phyloP scores from a whole-genome alignment of 768 basidiomycete species.

The Amanita inopinata region DNA sequence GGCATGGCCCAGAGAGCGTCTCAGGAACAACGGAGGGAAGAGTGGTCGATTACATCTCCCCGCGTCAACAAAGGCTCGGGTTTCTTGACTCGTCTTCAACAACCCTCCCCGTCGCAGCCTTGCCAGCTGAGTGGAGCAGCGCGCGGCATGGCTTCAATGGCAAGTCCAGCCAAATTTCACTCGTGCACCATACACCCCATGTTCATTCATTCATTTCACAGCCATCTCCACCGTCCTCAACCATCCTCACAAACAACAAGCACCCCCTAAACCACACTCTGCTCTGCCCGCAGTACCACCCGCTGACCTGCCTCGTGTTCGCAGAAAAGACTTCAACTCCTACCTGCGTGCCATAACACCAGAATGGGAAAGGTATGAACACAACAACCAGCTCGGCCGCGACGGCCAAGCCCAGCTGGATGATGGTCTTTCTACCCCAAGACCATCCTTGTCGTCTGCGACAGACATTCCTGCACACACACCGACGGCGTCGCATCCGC shows the following conservation, averaged over 20 bases:
- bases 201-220: slow-evolving; percentile 21
- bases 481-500: slow-evolving; percentile 16
- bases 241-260: slow-evolving; percentile 75
- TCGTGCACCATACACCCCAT: background rate
- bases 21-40: slow-evolving; percentile 66
- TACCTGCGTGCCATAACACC: slow-evolving; percentile 65
- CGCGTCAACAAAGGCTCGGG: slow-evolving; percentile 36
- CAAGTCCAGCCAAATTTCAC: slow-evolving; percentile 28
- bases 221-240: slow-evolving; percentile 93
- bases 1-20: slow-evolving; percentile 60
- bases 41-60: slow-evolving; percentile 51
- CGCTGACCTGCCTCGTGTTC: slow-evolving; percentile 71
- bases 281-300: slow-evolving; percentile 61
- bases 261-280: slow-evolving; percentile 84
- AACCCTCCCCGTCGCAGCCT: slow-evolving; percentile 32
- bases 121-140: slow-evolving; percentile 70
- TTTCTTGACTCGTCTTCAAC: slow-evolving; percentile 41
- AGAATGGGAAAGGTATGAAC: slow-evolving; percentile 73
- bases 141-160: slow-evolving; percentile 85
- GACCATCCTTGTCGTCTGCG: slow-evolving; percentile 15
- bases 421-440: slow-evolving; percentile 18
- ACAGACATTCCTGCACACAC: slow-evolving; percentile 13
- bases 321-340: slow-evolving; percentile 74
- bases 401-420: slow-evolving; percentile 32
- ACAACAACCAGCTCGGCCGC: slow-evolving; percentile 27